Evolutionary conservation across 306 rosid species (phyloP).

Genomic region (Cicer arietinum): DNA sequence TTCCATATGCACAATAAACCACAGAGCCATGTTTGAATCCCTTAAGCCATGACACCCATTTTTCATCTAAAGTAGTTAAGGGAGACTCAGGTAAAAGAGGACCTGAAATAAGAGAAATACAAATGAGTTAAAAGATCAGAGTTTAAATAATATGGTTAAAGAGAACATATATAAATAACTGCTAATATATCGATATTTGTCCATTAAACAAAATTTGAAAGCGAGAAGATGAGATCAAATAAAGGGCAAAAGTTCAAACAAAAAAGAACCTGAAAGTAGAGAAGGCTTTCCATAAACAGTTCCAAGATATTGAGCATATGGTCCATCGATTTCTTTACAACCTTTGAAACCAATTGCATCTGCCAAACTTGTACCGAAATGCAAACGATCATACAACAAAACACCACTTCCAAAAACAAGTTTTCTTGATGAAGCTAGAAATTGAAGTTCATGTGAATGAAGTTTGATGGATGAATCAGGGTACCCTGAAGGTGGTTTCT

Average conservation of each 20-base stretch:
- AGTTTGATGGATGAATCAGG: constrained; percentile 25
- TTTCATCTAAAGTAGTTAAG: constrained; percentile 10
- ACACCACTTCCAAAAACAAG: constrained; percentile 29
- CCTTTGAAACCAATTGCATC: constrained; percentile 46
- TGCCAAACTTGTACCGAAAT: neutral
- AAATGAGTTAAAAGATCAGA: no score
- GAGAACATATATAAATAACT: no score
- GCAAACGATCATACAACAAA: neutral
- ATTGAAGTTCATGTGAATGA: constrained; percentile 35
- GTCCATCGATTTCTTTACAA: constrained; percentile 38
- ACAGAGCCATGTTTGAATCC: constrained; percentile 27
- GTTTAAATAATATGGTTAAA: no score
- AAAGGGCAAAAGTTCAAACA: no score
- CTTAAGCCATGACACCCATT: constrained; percentile 38
- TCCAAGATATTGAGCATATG: constrained; percentile 26
- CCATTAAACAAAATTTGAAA: neutral
- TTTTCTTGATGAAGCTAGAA: constrained; percentile 11
- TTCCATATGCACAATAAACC: constrained; percentile 41
- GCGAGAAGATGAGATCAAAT: no score
- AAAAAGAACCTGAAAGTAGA: constrained; percentile 30
- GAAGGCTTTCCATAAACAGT: constrained; percentile 3
- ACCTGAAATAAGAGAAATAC: constrained; percentile 39
- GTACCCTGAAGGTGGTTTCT: constrained; percentile 27
- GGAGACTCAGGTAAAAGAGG: constrained; percentile 36
- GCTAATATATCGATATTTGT: no score